These are phyloP conservation scores for Metschnikowia similis DNA, from an alignment of 805 yeast species.

Conservation along the genomic window DNA sequence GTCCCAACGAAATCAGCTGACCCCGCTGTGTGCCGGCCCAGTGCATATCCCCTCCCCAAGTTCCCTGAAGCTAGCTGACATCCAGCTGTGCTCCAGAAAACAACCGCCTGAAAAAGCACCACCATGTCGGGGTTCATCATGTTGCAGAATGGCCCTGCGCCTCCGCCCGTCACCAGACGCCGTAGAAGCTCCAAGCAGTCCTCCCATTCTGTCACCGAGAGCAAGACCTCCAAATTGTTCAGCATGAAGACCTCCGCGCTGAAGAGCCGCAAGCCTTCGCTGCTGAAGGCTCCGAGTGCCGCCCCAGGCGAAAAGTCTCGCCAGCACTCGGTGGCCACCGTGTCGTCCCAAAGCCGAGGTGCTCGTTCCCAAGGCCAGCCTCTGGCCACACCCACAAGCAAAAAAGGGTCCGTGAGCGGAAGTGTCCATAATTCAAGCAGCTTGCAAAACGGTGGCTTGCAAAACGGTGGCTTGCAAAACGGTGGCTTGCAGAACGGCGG, in stretches of 20 bases:
- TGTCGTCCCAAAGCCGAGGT: not conserved
- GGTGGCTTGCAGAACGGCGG: too few species aligned
- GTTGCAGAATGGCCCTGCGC: constrained; percentile 6
- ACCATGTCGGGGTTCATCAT: constrained; percentile 11
- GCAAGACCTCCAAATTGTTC: not conserved
- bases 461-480: too few species aligned
- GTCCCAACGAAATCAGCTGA: not conserved
- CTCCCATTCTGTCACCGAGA: not conserved
- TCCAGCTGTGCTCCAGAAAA: too few species aligned
- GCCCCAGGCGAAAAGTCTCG: not conserved
- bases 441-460: not conserved
- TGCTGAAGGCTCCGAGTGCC: not conserved
- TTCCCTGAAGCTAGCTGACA: too few species aligned
- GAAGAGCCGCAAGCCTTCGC: not conserved
- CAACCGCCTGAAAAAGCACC: not conserved
- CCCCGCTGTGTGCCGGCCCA: not conserved
- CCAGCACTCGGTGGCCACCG: not conserved
- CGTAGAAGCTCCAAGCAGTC: not conserved
- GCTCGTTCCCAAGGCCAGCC: not conserved
- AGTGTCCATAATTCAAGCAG: not conserved
- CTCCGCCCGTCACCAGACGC: not conserved
- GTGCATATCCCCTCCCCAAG: too few species aligned
- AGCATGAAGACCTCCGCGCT: not conserved
- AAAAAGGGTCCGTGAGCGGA: not conserved
- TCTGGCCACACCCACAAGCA: not conserved